These are phyloP conservation scores for Hypoxylon subgilvum DNA, from an alignment of 495 filamentous ascomycete genomes.

Conservation along the genomic window DNA sequence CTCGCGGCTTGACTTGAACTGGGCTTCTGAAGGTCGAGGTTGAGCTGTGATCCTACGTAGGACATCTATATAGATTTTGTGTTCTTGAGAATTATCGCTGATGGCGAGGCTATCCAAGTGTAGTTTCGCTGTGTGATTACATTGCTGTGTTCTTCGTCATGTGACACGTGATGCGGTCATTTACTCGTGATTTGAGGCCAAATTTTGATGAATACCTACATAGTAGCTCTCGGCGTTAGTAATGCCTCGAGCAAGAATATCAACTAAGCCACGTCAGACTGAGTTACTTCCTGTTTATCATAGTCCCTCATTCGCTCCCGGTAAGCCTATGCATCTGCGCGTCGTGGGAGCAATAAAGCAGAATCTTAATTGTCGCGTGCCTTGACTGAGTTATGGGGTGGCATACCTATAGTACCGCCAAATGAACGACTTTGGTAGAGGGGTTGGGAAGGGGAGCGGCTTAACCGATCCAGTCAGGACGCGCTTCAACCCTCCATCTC, in stretches of 20 bases:
- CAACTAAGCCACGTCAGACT: no score
- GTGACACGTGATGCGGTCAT: no score
- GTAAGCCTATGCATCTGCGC: no score
- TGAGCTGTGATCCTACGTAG: slow-evolving; percentile 20
- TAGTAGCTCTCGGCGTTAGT: no score
- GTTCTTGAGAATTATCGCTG: not conserved
- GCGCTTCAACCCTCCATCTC: slow-evolving; percentile 10
- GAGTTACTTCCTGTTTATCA: no score
- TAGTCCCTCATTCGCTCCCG: no score
- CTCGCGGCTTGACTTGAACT: slow-evolving; percentile 21
- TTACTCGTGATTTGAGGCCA: no score
- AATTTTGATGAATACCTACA: no score
- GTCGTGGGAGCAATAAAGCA: no score
- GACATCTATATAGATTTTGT: slow-evolving; percentile 5
- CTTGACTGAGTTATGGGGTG: slow-evolving; percentile 7
- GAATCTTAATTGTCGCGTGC: no score
- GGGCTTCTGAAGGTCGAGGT: slow-evolving; percentile 21
- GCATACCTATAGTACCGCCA: slow-evolving; percentile 20
- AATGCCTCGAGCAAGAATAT: no score
- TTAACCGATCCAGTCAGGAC: slow-evolving; percentile 14
- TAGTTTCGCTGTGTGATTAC: not conserved
- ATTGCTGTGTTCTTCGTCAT: not conserved
- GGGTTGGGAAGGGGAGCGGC: no score
- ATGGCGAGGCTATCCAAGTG: not conserved
- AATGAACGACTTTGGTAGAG: not conserved